Base-by-base conservation (phyloP, 176 grass and related monocot species). In the Carex parvula region DNA sequence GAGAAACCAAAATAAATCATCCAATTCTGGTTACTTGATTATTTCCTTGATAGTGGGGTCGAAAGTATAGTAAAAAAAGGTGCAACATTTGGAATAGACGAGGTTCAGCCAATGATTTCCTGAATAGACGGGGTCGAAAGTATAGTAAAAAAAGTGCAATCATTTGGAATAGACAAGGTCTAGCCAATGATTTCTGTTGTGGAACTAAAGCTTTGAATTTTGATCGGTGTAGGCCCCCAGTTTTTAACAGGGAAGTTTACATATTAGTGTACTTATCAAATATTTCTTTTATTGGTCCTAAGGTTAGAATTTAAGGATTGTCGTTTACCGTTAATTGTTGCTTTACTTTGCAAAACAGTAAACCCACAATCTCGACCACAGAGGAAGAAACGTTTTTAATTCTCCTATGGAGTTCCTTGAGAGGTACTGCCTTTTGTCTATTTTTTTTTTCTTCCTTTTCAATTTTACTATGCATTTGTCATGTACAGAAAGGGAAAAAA, bases 201-300 rank as follows among this genome's bases (percentile, higher is more conserved):
- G 6, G 26, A 79, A 79, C 29, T 80, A 22, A n/a, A 62, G 15
- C 1, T 62, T 71, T 6, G 71, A 75, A 82, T 66, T 52, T 82
- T 63, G n/a, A 48, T 82, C 4, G 12, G 70, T n/a, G 30, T 16
- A 53, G 1, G 15, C 1, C 20, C n/a, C 21, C 12, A 24, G 4
- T 75, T 75, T 50, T 52, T 20, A 46, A 46, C n/a, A 18, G 30
- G 78, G 54, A 4, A 60, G 2, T 42, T 80, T 62, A 4, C 78
- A 41, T 80, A n/a, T 60, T n/a, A 62, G 55, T 60, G 29, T 62
- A 60, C 29, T 60, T 29, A 80, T 80, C 26, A 60, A 80, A 80
- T 60, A 35, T 33, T 60, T 73, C 50, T 12, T 73, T 50, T 9
- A 32, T 2, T 42, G 35, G 3, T 70, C 37, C 35, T 44, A 70